Evolutionary conservation across 129 eudicot species (phyloP), one percentile per base, ranked within the genome.

Genomic region (Calendula officinalis): DNA sequence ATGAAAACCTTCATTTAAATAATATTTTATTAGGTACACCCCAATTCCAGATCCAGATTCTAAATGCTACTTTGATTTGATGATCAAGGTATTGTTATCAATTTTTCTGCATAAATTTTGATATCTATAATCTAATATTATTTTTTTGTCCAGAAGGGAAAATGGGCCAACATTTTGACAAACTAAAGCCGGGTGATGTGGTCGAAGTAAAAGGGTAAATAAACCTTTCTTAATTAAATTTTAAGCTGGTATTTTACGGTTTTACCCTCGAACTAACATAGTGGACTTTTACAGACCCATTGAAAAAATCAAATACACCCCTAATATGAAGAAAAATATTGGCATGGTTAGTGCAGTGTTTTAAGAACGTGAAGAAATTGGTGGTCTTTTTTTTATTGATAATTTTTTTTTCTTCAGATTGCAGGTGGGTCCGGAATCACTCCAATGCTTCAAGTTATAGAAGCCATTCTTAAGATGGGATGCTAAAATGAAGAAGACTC

Each of bases 101-200:
- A 40, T 70, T 52, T 30, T 71, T 44, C 48, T 54, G 16, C n/a
- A 22, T 36, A 48, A 53, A 7, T 39, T 40, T 41, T 54, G 58
- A 13, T 58, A 45, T 33, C 17, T 35, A 7, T 22, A 22, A 22
- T 45, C 12, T 54, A 54, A 33, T n/a, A n/a, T n/a, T n/a, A 22
- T 13, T 61, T 15, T 57, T 94, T 34, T 94, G 88, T 69, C 99
- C 97, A 7, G 95, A 86, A 77, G 99, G 99, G 42, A 88, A 94
- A 81, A 94, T 94, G 99, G 88, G 99, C 64, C 99, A 88, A 81
- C 96, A 94, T 77, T 88, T 94, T 73, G 95, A 94, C 65, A 94
- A 81, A 67, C 78, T 94, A 71, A 85, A 83, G 42, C 99, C 99
- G 34, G 99, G 99, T 7, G 99, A 94, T 81, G 92, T 88, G 9